A percentile compares a stretch with the other conserved stretches of the same genome.
These are phyloP conservation scores for Guillardia theta DNA, from an alignment of 78 protist species.

Conservation along the genomic window DNA sequence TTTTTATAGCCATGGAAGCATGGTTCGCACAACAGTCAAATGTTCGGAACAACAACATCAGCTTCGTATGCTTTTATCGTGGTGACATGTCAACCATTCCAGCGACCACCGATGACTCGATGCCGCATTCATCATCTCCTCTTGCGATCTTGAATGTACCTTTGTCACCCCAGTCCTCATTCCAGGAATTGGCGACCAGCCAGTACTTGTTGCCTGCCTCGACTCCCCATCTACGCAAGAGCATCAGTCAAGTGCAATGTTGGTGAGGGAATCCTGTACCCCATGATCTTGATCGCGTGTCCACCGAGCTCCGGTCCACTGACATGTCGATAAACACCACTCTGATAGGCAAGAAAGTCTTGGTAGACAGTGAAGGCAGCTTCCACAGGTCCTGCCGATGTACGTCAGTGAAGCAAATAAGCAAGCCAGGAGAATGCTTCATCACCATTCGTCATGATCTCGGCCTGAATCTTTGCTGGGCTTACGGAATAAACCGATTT, in stretches of 20 bases:
- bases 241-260: not conserved
- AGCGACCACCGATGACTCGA: not conserved
- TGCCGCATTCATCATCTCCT: constrained; percentile 27
- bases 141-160: constrained; percentile 55
- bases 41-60: too few species aligned
- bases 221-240: constrained; percentile 56
- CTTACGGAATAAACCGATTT: not conserved
- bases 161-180: constrained; percentile 53
- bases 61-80: too few species aligned
- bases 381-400: constrained; percentile 56
- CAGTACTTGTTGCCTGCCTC: constrained; percentile 63
- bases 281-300: constrained; percentile 42
- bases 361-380: constrained; percentile 55
- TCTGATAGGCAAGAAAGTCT: constrained; percentile 57
- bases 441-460: not conserved
- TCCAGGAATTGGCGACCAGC: constrained; percentile 60
- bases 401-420: too few species aligned
- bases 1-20: too few species aligned
- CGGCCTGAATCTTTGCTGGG: not conserved
- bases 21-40: too few species aligned
- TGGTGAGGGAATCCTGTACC: not conserved
- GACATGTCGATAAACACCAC: constrained; percentile 54
- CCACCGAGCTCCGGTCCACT: constrained; percentile 48
- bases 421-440: too few species aligned
- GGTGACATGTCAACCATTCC: too few species aligned